Base-by-base conservation (phyloP, 495 filamentous ascomycete species). In the Podospora tetraspora region DNA sequence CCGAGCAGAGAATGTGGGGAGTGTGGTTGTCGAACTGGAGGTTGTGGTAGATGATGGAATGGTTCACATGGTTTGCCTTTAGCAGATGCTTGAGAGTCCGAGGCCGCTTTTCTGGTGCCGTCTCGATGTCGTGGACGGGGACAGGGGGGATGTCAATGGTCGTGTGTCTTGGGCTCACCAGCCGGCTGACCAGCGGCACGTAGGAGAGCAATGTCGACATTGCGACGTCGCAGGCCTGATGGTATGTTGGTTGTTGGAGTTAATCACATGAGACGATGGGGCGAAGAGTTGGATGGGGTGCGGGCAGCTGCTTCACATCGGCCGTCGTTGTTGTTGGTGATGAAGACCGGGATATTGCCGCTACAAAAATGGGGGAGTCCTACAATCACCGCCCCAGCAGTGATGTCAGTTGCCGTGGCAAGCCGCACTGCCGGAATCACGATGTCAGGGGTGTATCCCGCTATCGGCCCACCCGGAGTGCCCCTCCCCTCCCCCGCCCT, bases 71-170 rank as follows among this genome's bases (percentile, higher is more conserved):
- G 77, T 99, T 98, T 27, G 94, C 87, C 72, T 89, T 89, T 37
- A 99, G 74, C 16, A 98, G 83, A 76, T 98, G 93, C 77, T 95
- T 97, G 64, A 99, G 83, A 5, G 92, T 92, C 68, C 94, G 80
- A 12, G 91, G 87, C 30, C 90, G 81, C 78, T 93, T 96, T 67
- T 94, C 92, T 10, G 87, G 83, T 22, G 86, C 84, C 8, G 86
- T 90, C 76, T 98, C 95, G 64, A 96, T 85, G 75, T 90, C 87
- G 79, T 94, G 86, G 63, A 90, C 81, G 63, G 91, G 81, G 56
- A 94, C 89, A 0, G 90, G 81, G 7, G 89, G 82, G 23, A 98
- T 74, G 66, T 89, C 81, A 70, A 94, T 89, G 61, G 80, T 73
- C 69, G 68, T 73, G 19, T 75, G 66, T 68, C 68, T 23, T 68